Evolutionary conservation across 73 alveolate genomes (phyloP).

Genomic region (Blepharisma japonicum): DNA sequence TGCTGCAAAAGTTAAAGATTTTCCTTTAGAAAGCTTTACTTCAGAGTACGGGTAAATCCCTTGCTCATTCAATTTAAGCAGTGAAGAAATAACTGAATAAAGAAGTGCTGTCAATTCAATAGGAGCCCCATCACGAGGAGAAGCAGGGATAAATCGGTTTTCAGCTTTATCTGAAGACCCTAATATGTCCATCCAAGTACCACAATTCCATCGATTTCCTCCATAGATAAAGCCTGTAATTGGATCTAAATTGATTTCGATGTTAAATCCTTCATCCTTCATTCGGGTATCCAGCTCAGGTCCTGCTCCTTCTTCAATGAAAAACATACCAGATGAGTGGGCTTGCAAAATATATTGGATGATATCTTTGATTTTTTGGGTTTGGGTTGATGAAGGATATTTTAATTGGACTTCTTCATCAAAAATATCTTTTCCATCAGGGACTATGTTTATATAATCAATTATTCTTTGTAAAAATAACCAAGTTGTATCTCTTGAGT

Average conservation of each 20-base stretch:
- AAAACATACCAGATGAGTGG: conserved; percentile 69
- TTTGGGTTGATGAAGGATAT: conserved; percentile 9
- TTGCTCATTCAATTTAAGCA: conserved; percentile 30
- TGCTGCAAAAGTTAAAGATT: conserved; percentile 55
- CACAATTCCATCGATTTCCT: conserved; percentile 93
- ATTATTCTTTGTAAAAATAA: conserved; percentile 18
- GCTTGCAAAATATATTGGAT: conserved; percentile 38
- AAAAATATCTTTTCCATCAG: background rate
- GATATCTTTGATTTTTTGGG: conserved; percentile 67
- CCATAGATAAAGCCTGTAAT: conserved; percentile 92
- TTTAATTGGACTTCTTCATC: conserved; percentile 15
- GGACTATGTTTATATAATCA: background rate
- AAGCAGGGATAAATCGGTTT: conserved; percentile 91
- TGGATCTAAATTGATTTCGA: conserved; percentile 68
- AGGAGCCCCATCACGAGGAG: conserved; percentile 98
- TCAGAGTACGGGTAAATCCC: conserved; percentile 32
- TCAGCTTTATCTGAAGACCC: conserved; percentile 89
- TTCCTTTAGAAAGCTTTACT: conserved; percentile 49
- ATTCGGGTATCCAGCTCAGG: conserved; percentile 74
- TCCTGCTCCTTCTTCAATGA: conserved; percentile 97
- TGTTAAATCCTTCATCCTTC: conserved; percentile 93
- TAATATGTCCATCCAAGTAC: conserved; percentile 99
- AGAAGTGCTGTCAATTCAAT: conserved; percentile 86
- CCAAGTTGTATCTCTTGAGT: conserved; percentile 98
- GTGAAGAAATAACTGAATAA: conserved; percentile 66